A percentile compares a stretch with the other conserved stretches of the same genome.
Evolutionary conservation across 352 stramenopile species (phyloP).

Genomic region (Globisporangium canariense): DNA sequence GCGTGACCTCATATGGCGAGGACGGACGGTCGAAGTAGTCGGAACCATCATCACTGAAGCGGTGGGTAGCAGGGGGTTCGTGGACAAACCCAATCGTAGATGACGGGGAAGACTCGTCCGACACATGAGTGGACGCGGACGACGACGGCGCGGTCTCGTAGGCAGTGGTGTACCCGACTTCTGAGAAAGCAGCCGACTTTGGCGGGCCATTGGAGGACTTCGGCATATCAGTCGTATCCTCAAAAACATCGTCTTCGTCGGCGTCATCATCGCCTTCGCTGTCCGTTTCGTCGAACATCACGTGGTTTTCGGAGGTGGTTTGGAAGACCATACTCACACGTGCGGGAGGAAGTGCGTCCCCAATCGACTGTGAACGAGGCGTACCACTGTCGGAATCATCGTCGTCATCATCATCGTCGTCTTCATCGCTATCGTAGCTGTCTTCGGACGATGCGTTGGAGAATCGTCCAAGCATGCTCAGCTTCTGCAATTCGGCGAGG

Average conservation of each 20-base stretch:
- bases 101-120: conserved; percentile 11
- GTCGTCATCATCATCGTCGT: conserved; percentile 13
- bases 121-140: not conserved
- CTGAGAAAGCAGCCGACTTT: conserved; percentile 5
- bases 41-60: conserved; percentile 10
- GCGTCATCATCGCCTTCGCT: conserved; percentile 12
- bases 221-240: not conserved
- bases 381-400: not conserved
- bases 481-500: conserved; percentile 17
- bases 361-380: not conserved
- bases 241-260: conserved; percentile 8
- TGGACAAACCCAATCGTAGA: conserved; percentile 5
- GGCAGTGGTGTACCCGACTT: not conserved
- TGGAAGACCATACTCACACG: not conserved
- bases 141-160: conserved; percentile 15
- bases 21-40: conserved; percentile 12
- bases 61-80: not conserved
- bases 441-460: conserved; percentile 14
- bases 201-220: not conserved
- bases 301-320: not conserved
- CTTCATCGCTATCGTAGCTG: conserved; percentile 16
- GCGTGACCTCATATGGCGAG: conserved; percentile 5
- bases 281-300: conserved; percentile 10
- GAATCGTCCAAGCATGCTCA: conserved; percentile 17
- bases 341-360: not conserved